These are phyloP conservation scores for Leptographium radiaticola DNA, from an alignment of 2,329 filamentous ascomycete species.

Conservation along the genomic window DNA sequence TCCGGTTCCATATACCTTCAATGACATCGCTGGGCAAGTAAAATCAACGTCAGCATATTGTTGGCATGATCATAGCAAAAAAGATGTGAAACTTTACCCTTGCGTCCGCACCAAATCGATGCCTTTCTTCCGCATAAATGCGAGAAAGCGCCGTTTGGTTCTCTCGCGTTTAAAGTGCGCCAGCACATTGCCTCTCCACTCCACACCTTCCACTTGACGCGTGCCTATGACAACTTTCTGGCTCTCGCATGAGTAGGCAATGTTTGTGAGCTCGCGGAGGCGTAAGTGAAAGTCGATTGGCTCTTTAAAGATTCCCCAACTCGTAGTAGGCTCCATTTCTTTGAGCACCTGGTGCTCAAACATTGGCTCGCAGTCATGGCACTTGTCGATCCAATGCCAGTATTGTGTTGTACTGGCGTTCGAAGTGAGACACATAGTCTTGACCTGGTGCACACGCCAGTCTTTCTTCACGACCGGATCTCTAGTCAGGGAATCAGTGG, in stretches of 20 bases:
- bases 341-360: conserved; percentile 43
- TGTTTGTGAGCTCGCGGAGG: conserved; percentile 30
- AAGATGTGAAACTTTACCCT: conserved; percentile 22
- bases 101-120: conserved; percentile 26
- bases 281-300: conserved; percentile 37
- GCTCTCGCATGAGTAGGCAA: conserved; percentile 29
- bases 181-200: conserved; percentile 32
- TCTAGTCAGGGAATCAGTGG: conserved; percentile 35
- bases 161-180: conserved; percentile 38
- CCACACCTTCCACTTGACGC: conserved; percentile 16
- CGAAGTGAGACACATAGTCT: conserved; percentile 32
- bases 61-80: not conserved
- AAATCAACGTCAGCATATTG: not conserved
- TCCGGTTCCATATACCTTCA: conserved; percentile 21
- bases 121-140: conserved; percentile 30
- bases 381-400: conserved; percentile 34
- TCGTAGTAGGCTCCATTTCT: conserved; percentile 23
- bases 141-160: conserved; percentile 38
- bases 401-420: conserved; percentile 38
- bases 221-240: conserved; percentile 30
- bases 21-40: conserved; percentile 20
- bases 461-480: conserved; percentile 32
- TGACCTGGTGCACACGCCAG: conserved; percentile 40
- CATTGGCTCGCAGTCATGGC: conserved; percentile 15
- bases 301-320: conserved; percentile 37